Conservation (phyloP, 169 alveolate species). For the Miamiensis avidus region DNA sequence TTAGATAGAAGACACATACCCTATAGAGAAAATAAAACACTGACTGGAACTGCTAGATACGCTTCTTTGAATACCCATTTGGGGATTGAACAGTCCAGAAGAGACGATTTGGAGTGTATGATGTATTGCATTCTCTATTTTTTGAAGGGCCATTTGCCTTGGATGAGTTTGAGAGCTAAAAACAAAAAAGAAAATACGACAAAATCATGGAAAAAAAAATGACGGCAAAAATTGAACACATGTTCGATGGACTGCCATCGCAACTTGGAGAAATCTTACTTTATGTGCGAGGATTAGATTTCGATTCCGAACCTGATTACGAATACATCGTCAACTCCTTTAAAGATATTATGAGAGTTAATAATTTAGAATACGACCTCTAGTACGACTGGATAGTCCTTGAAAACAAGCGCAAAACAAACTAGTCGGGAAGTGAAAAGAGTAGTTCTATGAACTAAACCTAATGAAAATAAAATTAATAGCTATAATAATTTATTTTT, state of each 20-base stretch:
- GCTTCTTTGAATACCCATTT: constrained; percentile 72
- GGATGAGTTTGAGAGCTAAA: constrained; percentile 69
- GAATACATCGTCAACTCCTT: constrained; percentile 54
- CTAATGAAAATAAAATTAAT: too few species aligned
- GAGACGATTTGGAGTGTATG: constrained; percentile 82
- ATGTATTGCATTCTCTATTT: constrained; percentile 74
- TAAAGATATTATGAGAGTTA: constrained; percentile 3
- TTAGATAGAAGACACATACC: constrained; percentile 62
- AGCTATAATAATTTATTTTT: too few species aligned
- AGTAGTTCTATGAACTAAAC: too few species aligned
- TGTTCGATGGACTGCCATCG: constrained; percentile 63
- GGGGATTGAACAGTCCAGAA: constrained; percentile 73
- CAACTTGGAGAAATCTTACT: constrained; percentile 52
- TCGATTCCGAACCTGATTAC: constrained; percentile 66
- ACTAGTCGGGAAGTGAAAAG: too few species aligned
- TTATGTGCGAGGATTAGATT: constrained; percentile 51
- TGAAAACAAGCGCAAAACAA: not conserved
- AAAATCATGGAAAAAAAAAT: constrained; percentile 70
- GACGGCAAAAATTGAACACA: constrained; percentile 56
- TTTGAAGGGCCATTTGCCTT: constrained; percentile 70
- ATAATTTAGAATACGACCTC: constrained; percentile 8
- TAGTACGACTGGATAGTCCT: constrained; percentile 18
- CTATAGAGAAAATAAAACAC: constrained; percentile 59
- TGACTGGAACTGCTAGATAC: constrained; percentile 83
- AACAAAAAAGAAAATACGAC: constrained; percentile 68